Base-by-base conservation (phyloP, 306 rosid species). In the Acacia melanoxylon region DNA sequence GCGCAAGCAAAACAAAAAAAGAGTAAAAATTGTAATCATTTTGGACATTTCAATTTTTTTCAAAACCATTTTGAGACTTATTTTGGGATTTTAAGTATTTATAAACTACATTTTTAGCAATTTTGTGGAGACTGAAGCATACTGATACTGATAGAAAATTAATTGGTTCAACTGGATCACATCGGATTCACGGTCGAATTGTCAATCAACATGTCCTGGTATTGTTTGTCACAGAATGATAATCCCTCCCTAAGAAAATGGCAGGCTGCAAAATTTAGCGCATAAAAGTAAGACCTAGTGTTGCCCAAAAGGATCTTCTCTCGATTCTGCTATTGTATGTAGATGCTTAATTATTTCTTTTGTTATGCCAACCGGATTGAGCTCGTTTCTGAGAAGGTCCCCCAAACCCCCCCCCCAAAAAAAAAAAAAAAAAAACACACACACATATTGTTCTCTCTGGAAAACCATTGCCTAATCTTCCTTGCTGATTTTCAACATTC, bases 401-500 rank as follows among this genome's bases (percentile, higher is more conserved):
- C 40, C 8, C 40, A 35, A 35, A 7, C 20, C 11, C 29, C 0
- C 17, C 56, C 4, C 40, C 40, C 31, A 29, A 29, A 29, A 31
- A 6, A 35, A 5, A 5, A 35, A 35, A 4, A 35, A 5, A 35
- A 0, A 35, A 5, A 35, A 49, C n/a, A 74, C 24, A 41, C 44
- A 44, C 31, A 56, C 54, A 13, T 29, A 35, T 80, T 52, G 25
- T 29, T 66, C 54, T 76, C 65, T 68, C 42, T 29, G 75, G 68
- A 83, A 73, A 14, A 29, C 72, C 25, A 12, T 68, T 75, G 68
- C 44, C 74, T 54, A 68, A 27, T 80, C 73, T 45, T 58, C 68
- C 72, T 58, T 72, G 63, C 22, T 72, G 10, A 52, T 85, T 78
- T 76, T 82, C 48, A 68, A 72, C 62, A 76, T 40, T 41, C 70